Evolutionary conservation across 2,329 filamentous ascomycete genomes (phyloP).

Genomic region (Penicillium sp.): DNA sequence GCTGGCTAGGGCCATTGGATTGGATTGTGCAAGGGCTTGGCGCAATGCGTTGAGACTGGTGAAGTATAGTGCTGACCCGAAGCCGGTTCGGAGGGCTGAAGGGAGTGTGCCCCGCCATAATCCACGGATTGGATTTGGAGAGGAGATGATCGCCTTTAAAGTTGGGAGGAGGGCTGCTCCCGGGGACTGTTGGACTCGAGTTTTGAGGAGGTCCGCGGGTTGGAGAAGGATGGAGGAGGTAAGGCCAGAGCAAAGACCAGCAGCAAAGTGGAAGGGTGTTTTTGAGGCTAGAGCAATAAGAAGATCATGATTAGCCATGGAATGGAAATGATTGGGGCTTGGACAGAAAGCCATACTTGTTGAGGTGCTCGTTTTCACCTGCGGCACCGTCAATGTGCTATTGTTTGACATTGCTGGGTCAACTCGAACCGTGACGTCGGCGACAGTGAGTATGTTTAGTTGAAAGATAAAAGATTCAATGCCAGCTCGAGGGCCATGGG

Average conservation of each 20-base stretch:
- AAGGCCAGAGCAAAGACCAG: conserved; percentile 82
- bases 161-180: conserved; percentile 66
- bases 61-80: conserved; percentile 93
- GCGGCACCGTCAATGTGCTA: conserved; percentile 28
- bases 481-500: conserved; percentile 10
- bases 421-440: background rate
- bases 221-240: conserved; percentile 87
- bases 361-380: conserved; percentile 29
- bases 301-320: background rate
- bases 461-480: conserved; percentile 4
- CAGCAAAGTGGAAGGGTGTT: conserved; percentile 75
- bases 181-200: conserved; percentile 83
- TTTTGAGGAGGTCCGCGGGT: conserved; percentile 94
- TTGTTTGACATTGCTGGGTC: conserved; percentile 32
- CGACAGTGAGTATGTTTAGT: background rate
- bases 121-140: conserved; percentile 64
- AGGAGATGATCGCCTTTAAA: conserved; percentile 66
- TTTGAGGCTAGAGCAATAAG: conserved; percentile 34
- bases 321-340: background rate
- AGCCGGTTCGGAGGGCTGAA: conserved; percentile 87
- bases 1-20: conserved; percentile 40
- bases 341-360: conserved; percentile 25
- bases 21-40: conserved; percentile 56
- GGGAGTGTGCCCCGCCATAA: conserved; percentile 93
- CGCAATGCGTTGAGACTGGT: conserved; percentile 79